phyloP scores from a whole-genome alignment of 2,329 filamentous ascomycete species.

The Fusarium sp. region DNA sequence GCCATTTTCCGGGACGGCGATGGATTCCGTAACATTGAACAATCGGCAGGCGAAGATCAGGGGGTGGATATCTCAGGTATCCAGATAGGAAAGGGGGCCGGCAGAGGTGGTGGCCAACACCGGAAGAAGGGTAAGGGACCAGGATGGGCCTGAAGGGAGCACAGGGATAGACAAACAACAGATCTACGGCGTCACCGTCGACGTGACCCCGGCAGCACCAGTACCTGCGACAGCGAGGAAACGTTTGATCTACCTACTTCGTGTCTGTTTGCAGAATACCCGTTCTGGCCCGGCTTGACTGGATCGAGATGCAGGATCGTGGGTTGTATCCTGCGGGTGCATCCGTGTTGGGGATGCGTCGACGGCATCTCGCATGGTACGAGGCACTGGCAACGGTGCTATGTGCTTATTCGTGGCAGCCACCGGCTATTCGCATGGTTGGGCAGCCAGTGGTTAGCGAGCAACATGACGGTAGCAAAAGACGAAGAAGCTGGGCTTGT shows the following conservation, averaged over 20 bases:
- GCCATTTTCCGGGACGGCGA: slow-evolving; percentile 83
- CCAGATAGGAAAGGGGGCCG: slow-evolving; percentile 27
- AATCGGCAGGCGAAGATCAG: slow-evolving; percentile 44
- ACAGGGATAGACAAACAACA: neutral
- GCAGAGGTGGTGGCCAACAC: slow-evolving; percentile 8
- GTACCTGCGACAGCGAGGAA: neutral
- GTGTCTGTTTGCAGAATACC: neutral
- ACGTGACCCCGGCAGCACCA: neutral
- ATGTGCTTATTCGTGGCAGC: slow-evolving; percentile 9
- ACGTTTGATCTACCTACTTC: neutral
- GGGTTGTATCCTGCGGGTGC: slow-evolving; percentile 20
- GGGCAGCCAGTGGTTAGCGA: slow-evolving; percentile 22
- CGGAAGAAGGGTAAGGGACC: slow-evolving; percentile 40
- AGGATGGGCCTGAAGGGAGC: slow-evolving; percentile 26
- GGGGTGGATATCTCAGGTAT: slow-evolving; percentile 43
- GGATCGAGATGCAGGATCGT: slow-evolving; percentile 26
- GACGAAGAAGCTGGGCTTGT: neutral
- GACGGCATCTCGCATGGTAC: slow-evolving; percentile 40
- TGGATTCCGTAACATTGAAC: slow-evolving; percentile 64
- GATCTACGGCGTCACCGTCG: neutral
- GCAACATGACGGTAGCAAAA: neutral
- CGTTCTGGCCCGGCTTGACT: slow-evolving; percentile 6
- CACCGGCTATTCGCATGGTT: slow-evolving; percentile 26
- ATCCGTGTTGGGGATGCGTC: slow-evolving; percentile 35
- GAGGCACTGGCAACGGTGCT: slow-evolving; percentile 24